Conservation (phyloP, 2,329 filamentous ascomycete genomes). For the Verticillium tricorpus region DNA sequence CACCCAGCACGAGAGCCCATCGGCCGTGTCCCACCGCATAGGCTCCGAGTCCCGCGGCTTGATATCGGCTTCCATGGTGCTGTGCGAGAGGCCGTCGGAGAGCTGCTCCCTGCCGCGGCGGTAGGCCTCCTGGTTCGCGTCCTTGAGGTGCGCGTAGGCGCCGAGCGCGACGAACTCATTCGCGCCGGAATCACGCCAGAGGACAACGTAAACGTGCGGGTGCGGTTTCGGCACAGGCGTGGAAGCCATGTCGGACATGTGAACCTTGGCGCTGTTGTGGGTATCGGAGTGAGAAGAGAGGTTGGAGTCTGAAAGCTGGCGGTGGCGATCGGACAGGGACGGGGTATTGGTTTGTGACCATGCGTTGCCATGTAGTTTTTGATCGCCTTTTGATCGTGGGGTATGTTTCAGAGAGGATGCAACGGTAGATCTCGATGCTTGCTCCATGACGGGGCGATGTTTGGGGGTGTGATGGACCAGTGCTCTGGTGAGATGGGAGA, state of each 20-base stretch:
- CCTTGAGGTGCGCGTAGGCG: constrained; percentile 26
- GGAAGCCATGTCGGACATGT: background rate
- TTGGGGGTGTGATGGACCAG: background rate
- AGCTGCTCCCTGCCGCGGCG: constrained; percentile 21
- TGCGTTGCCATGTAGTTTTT: background rate
- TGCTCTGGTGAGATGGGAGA: background rate
- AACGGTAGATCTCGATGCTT: background rate
- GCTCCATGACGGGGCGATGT: background rate
- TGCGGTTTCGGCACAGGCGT: background rate
- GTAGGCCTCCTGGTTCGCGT: constrained; percentile 30
- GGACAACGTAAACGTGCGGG: constrained; percentile 23
- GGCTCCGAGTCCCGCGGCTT: constrained; percentile 14
- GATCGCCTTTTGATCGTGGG: background rate
- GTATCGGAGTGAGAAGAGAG: background rate
- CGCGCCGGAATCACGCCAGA: constrained; percentile 22
- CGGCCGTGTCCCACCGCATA: constrained; percentile 28
- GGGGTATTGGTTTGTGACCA: background rate
- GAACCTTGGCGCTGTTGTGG: background rate
- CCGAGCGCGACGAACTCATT: constrained; percentile 18
- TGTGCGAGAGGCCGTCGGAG: constrained; percentile 9
- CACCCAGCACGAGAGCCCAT: constrained; percentile 31
- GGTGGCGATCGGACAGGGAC: background rate
- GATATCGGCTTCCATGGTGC: background rate
- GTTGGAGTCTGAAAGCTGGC: background rate
- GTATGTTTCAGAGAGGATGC: constrained; percentile 1